Base-by-base conservation (phyloP, 495 filamentous ascomycete species). In the Durotheca rogersii region DNA sequence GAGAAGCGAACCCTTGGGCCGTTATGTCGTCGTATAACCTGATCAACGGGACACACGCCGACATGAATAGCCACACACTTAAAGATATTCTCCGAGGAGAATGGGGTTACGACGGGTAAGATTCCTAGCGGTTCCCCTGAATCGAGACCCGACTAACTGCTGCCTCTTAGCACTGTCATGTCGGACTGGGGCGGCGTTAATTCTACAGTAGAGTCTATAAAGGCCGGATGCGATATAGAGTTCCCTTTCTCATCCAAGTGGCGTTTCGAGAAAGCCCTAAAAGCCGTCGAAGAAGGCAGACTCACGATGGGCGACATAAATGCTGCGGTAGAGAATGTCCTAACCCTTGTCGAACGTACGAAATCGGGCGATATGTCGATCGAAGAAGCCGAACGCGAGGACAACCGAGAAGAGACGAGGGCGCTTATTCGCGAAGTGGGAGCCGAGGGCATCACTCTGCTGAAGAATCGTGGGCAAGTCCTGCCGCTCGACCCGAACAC, bases 1-100 rank as follows among this genome's bases (percentile, higher is more conserved):
- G 87, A n/a, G 88, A 92, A 46, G 82, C 86, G 31, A 81, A 82
- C 32, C 84, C 87, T 3, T 84, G 86, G 71, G 86, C 87, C 25
- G 65, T 92, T 38, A 94, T 94, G 88, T 84, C 81, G 0, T 83
- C 85, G n/a, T 94, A 94, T 52, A 92, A 92, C 57, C 72, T 84
- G n/a, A 71, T 92, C 50, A 91, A 92, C 63, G 88, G 89, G 0
- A 71, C 74, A 7, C 88, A 94, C 65, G 81, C 85, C 7, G 87
- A 87, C 61, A 86, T 88, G 80, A 86, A 87, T 41, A 70, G 75
- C 34, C 75, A 82, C 46, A 79, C 85, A 1, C 72, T 95, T 25
- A 81, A 81, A 42, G 81, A 86, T 33, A 80, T 90, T n/a, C 69
- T 94, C 21, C 77, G 87, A 31, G 80, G 77, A 31, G 88, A 94